A percentile compares a stretch with the other conserved stretches of the same genome.
These are phyloP conservation scores for Stachybotrys chartarum DNA, from an alignment of 2,329 filamentous ascomycete species.

Conservation along the genomic window DNA sequence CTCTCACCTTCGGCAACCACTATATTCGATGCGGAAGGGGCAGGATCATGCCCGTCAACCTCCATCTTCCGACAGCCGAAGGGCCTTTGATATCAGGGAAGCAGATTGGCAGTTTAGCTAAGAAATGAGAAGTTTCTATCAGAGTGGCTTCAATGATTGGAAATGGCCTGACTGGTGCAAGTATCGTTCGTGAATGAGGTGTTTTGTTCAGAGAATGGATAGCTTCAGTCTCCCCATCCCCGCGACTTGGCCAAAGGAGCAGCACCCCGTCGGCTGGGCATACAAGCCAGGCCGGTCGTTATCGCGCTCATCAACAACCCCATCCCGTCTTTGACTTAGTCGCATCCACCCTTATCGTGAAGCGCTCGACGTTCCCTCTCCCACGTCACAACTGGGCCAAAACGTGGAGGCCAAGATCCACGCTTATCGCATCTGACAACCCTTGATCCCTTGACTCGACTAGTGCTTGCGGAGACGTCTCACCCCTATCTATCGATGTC, in stretches of 20 bases:
- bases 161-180: not conserved
- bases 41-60: not conserved
- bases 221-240: not conserved
- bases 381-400: too few relatives aligned
- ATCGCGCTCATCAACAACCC: not conserved
- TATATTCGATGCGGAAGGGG: not conserved
- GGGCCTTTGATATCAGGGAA: not conserved
- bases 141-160: not conserved
- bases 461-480: too few relatives aligned
- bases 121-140: not conserved
- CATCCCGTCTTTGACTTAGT: not conserved
- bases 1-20: not conserved
- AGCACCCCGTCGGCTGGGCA: too few relatives aligned
- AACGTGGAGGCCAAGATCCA: too few relatives aligned
- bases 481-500: too few relatives aligned
- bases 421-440: too few relatives aligned
- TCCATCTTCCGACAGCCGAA: not conserved
- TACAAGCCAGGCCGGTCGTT: not conserved
- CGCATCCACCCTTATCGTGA: not conserved
- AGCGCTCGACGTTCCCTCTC: not conserved
- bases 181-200: not conserved
- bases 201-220: not conserved
- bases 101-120: not conserved
- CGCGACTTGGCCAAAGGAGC: too few relatives aligned
- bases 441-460: too few relatives aligned